Evolutionary conservation across 768 basidiomycete species (phyloP).

Genomic region (Calocybe cyanea): DNA sequence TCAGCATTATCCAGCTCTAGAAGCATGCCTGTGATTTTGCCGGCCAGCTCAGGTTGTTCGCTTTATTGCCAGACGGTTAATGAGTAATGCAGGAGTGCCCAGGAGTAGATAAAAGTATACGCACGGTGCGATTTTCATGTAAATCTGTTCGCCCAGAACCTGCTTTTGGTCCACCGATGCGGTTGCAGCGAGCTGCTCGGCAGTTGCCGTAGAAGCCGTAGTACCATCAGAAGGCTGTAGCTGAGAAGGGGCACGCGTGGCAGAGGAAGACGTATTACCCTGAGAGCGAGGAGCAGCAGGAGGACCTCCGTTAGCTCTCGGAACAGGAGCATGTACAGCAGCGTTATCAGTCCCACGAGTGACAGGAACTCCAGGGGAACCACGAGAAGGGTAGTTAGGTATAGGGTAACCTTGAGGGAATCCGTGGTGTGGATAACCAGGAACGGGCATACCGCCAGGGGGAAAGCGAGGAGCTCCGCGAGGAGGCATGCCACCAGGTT

Average conservation of each 20-base stretch:
- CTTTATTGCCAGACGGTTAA: constrained; percentile 35
- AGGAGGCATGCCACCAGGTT: constrained; percentile 84
- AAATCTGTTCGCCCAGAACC: constrained; percentile 95
- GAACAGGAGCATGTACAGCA: constrained; percentile 55
- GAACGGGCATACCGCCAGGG: constrained; percentile 63
- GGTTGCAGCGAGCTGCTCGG: constrained; percentile 51
- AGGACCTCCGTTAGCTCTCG: constrained; percentile 62
- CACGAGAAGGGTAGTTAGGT: constrained; percentile 60
- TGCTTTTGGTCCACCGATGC: constrained; percentile 94
- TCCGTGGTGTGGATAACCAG: constrained; percentile 60
- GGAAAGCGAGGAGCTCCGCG: constrained; percentile 49
- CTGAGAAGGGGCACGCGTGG: constrained; percentile 34
- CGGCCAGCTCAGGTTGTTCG: constrained; percentile 87
- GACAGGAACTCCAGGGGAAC: constrained; percentile 58
- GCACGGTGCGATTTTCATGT: constrained; percentile 83
- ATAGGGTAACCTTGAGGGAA: constrained; percentile 75
- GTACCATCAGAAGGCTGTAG: constrained; percentile 34
- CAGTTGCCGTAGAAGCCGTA: constrained; percentile 41
- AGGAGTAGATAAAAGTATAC: constrained; percentile 28
- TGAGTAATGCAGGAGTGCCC: constrained; percentile 9
- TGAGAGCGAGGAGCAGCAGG: constrained; percentile 45
- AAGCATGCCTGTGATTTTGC: constrained; percentile 98
- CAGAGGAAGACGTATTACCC: constrained; percentile 41
- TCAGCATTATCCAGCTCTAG: constrained; percentile 98
- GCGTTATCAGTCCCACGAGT: constrained; percentile 66